These are phyloP conservation scores for Russula ochroleuca DNA, from an alignment of 768 basidiomycete genomes.

Conservation along the genomic window DNA sequence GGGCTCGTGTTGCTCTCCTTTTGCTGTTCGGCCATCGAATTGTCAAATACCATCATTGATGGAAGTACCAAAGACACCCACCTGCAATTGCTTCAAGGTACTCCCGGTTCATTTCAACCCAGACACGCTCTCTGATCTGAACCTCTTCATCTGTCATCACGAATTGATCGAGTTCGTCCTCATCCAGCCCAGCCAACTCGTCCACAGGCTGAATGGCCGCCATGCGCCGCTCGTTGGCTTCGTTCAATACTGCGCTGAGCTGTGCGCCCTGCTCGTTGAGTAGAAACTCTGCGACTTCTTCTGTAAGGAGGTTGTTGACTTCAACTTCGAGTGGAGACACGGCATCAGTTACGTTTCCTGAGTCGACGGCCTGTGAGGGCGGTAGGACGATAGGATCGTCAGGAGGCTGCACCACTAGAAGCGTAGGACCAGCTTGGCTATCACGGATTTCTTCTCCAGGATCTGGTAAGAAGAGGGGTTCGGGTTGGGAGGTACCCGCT, in stretches of 20 bases:
- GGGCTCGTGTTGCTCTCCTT: constrained; percentile 49
- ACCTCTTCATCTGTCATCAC: constrained; percentile 77
- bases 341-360: constrained; percentile 16
- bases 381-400: not conserved
- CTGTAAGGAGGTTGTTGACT: constrained; percentile 56
- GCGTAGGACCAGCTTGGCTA: constrained; percentile 2
- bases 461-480: constrained; percentile 37
- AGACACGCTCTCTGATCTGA: constrained; percentile 81
- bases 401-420: constrained; percentile 15
- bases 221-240: constrained; percentile 59
- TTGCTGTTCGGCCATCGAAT: constrained; percentile 46
- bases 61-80: constrained; percentile 34
- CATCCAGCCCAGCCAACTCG: constrained; percentile 76
- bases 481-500: constrained; percentile 44
- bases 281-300: constrained; percentile 68
- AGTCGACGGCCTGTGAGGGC: constrained; percentile 11
- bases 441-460: constrained; percentile 30
- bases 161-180: constrained; percentile 83
- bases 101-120: constrained; percentile 91
- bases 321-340: constrained; percentile 51
- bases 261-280: constrained; percentile 55
- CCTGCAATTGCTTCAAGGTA: constrained; percentile 87
- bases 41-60: constrained; percentile 19
- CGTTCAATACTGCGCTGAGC: constrained; percentile 58
- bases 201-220: constrained; percentile 47